Percentiles rank a stretch among this genome's conserved stretches.
These are phyloP conservation scores for Arabidopsis arenosa DNA, from an alignment of 345 rosid species.

Conservation along the genomic window DNA sequence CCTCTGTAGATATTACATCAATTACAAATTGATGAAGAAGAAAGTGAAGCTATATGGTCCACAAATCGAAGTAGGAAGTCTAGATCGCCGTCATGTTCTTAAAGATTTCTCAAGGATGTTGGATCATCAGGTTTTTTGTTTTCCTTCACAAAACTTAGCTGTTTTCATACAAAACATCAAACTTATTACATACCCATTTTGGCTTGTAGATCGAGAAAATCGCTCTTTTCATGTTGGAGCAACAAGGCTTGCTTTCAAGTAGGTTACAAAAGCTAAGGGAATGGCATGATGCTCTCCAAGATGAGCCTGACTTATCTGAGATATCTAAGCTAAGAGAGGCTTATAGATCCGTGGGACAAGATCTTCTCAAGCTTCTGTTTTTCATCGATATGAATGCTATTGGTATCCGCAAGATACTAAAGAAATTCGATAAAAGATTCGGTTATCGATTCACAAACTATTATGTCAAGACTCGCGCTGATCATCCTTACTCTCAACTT, in stretches of 20 bases:
- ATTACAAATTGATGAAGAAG: constrained; percentile 95
- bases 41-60: constrained; percentile 76
- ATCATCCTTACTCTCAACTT: constrained; percentile 96
- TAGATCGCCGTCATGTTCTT: constrained; percentile 80
- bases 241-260: constrained; percentile 90
- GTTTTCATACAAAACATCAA: background rate
- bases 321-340: constrained; percentile 69
- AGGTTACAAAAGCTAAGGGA: constrained; percentile 77
- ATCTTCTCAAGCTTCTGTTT: constrained; percentile 77
- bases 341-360: constrained; percentile 77
- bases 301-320: constrained; percentile 65
- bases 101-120: constrained; percentile 98
- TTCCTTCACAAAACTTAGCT: constrained; percentile 23
- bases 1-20: constrained; percentile 72
- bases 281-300: constrained; percentile 66
- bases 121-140: constrained; percentile 66
- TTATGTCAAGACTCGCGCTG: constrained; percentile 94
- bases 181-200: background rate
- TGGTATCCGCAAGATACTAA: constrained; percentile 89
- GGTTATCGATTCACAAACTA: constrained; percentile 86
- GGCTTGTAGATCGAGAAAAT: constrained; percentile 79
- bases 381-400: constrained; percentile 86
- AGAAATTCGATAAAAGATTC: constrained; percentile 93
- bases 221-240: constrained; percentile 90
- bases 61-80: constrained; percentile 75